These are phyloP conservation scores for Oldenlandia corymbosa DNA, from an alignment of 257 asterid genomes.

Conservation along the genomic window DNA sequence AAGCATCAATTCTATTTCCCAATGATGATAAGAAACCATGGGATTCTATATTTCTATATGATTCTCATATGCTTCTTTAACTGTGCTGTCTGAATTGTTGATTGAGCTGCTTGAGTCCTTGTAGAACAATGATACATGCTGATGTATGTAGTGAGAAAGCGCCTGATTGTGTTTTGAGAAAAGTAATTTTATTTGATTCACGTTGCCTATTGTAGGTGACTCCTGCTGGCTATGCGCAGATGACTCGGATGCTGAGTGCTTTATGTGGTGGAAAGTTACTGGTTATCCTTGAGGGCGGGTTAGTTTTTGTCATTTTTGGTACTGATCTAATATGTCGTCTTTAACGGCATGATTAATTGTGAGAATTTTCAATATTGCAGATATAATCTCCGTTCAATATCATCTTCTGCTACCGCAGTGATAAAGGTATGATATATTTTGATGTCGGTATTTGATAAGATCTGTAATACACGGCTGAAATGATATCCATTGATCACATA, in stretches of 20 bases:
- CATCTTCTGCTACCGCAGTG: conserved; percentile 88
- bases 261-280: conserved; percentile 84
- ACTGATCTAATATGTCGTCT: conserved; percentile 3
- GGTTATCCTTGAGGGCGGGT: conserved; percentile 99
- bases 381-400: conserved; percentile 92
- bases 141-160: background rate
- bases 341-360: conserved; percentile 13
- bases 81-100: background rate
- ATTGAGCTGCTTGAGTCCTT: conserved; percentile 2
- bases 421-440: conserved; percentile 52
- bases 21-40: no score
- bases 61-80: background rate
- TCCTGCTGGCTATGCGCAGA: conserved; percentile 85
- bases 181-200: background rate
- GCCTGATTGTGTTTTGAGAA: no score
- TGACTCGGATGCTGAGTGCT: conserved; percentile 74
- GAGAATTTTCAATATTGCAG: conserved; percentile 36
- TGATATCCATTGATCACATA: no score
- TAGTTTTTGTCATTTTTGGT: conserved; percentile 29
- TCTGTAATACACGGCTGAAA: background rate
- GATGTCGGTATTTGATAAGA: conserved; percentile 3
- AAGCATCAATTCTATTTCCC: background rate
- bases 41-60: no score
- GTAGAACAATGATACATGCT: background rate
- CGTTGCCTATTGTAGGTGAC: conserved; percentile 52